Evolutionary conservation across 2,329 filamentous ascomycete genomes (phyloP).

Genomic region (Fusarium sp.): DNA sequence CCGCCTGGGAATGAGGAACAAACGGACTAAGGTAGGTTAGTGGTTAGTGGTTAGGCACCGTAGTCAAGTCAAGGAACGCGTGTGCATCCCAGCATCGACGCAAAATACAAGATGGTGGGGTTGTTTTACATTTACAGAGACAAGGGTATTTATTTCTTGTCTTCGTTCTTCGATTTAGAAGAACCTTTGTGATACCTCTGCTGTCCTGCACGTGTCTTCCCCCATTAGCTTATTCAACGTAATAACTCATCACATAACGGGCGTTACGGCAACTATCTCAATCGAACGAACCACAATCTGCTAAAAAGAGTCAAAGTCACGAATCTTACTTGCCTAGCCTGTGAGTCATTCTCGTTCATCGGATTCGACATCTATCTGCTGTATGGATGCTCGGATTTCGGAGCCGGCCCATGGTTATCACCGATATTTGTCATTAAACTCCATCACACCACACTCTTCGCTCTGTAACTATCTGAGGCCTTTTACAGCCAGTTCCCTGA

Average conservation of each 20-base stretch:
- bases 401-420: slow-evolving; percentile 28
- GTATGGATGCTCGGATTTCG: slow-evolving; percentile 32
- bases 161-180: background rate
- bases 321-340: slow-evolving; percentile 5
- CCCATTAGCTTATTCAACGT: background rate
- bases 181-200: slow-evolving; percentile 3
- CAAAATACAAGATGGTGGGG: slow-evolving; percentile 14
- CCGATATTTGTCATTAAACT: slow-evolving; percentile 39
- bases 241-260: slow-evolving; percentile 1
- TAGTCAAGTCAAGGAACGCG: slow-evolving; percentile 20
- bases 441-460: slow-evolving; percentile 23
- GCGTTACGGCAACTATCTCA: background rate
- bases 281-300: slow-evolving; percentile 2
- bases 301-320: slow-evolving; percentile 1
- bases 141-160: background rate
- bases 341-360: slow-evolving; percentile 31
- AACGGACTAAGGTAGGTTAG: background rate
- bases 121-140: background rate
- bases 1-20: slow-evolving; percentile 1
- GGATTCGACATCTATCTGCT: slow-evolving; percentile 2
- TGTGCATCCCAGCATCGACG: slow-evolving; percentile 9
- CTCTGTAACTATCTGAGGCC: background rate
- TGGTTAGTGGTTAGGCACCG: background rate
- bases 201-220: background rate
- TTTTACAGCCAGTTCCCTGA: background rate